These are phyloP conservation scores for Hypoxylon sp. DNA, from an alignment of 2,329 filamentous ascomycete species.

Conservation along the genomic window DNA sequence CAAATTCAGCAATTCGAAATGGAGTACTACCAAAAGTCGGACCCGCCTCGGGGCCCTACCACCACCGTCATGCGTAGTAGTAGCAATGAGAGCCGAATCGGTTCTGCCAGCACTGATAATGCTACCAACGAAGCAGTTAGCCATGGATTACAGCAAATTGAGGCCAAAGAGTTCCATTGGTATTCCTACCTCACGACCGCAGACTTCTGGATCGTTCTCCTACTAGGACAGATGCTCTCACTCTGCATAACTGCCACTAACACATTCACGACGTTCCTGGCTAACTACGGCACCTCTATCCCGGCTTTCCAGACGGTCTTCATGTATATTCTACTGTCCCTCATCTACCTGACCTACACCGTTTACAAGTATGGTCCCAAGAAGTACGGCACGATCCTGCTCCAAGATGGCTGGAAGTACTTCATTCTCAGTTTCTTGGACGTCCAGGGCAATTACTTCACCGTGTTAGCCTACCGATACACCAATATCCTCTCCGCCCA, in stretches of 20 bases:
- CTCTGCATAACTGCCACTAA: conserved; percentile 94
- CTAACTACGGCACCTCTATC: conserved; percentile 77
- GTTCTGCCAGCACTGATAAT: conserved; percentile 33
- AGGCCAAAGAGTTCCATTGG: conserved; percentile 70
- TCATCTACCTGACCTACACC: conserved; percentile 86
- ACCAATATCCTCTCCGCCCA: conserved; percentile 94
- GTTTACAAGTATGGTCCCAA: conserved; percentile 84
- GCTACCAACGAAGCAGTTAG: conserved; percentile 60
- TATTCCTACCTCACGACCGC: conserved; percentile 84
- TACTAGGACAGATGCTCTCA: conserved; percentile 86
- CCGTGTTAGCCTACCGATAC: conserved; percentile 92
- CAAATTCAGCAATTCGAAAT: conserved; percentile 51
- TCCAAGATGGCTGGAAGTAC: conserved; percentile 90
- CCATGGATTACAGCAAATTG: conserved; percentile 69
- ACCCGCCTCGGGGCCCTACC: conserved; percentile 45
- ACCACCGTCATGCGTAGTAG: conserved; percentile 49
- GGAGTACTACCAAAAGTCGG: conserved; percentile 49
- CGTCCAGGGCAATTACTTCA: conserved; percentile 98
- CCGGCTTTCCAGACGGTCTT: conserved; percentile 97
- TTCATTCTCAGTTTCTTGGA: conserved; percentile 93
- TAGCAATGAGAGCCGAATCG: conserved; percentile 40
- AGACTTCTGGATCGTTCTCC: conserved; percentile 89
- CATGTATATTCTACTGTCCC: conserved; percentile 88
- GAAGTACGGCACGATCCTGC: conserved; percentile 75
- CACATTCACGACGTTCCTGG: conserved; percentile 87